Evolutionary conservation across 208 protist genomes (phyloP).

Genomic region (Trypanosoma mega): DNA sequence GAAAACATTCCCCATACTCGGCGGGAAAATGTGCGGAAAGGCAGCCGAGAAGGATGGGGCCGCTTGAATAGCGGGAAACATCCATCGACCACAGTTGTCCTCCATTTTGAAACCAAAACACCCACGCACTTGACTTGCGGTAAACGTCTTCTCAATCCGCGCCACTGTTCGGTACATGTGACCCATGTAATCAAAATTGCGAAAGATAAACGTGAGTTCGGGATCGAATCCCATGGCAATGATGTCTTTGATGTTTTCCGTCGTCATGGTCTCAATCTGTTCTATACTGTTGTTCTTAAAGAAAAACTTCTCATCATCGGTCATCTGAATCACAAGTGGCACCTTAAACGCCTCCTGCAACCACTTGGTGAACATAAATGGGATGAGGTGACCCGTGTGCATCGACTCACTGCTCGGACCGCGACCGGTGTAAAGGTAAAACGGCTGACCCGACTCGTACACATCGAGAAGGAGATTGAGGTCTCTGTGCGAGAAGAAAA

Average conservation of each 20-base stretch:
- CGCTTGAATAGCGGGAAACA: slow-evolving; percentile 98
- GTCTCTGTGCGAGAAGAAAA: slow-evolving; percentile 99
- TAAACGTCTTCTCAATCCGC: slow-evolving; percentile 95
- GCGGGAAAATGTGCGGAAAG: slow-evolving; percentile 97
- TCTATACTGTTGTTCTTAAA: slow-evolving; percentile 97
- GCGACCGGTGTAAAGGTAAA: slow-evolving; percentile 99
- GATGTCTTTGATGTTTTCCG: slow-evolving; percentile 99
- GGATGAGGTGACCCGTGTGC: slow-evolving; percentile 99
- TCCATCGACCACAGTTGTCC: slow-evolving; percentile 96
- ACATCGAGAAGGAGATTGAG: slow-evolving; percentile 96
- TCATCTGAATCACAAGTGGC: slow-evolving; percentile 99
- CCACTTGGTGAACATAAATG: slow-evolving; percentile 99
- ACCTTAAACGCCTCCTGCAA: slow-evolving; percentile 99
- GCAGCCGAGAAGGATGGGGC: slow-evolving; percentile 96
- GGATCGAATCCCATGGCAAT: slow-evolving; percentile 99
- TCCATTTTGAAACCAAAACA: slow-evolving; percentile 97
- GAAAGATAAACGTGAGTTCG: slow-evolving; percentile 99
- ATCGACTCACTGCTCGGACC: slow-evolving; percentile 98
- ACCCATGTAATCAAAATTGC: slow-evolving; percentile 97
- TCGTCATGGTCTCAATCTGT: slow-evolving; percentile 90
- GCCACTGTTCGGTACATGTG: slow-evolving; percentile 97
- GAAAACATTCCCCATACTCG: slow-evolving; percentile 84
- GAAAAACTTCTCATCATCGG: slow-evolving; percentile 99
- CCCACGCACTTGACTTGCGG: slow-evolving; percentile 91
- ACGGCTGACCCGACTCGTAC: slow-evolving; percentile 95